phyloP scores from a whole-genome alignment of 208 protist species.

The Trypanosoma platydactyli region DNA sequence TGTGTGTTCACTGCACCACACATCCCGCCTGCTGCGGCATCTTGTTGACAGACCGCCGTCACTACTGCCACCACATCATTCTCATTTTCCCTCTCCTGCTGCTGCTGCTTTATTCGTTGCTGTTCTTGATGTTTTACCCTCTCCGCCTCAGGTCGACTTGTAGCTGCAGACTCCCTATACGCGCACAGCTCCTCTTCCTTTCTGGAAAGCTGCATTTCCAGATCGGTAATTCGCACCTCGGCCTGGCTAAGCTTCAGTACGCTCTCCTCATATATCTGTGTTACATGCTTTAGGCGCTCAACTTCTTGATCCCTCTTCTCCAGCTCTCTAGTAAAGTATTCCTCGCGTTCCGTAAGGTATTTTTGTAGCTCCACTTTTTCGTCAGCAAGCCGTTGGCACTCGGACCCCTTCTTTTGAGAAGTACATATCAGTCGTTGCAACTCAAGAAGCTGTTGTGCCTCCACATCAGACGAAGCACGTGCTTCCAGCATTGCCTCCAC shows the following conservation, averaged over 20 bases:
- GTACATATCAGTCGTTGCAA: conserved; percentile 2
- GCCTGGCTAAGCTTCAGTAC: neutral
- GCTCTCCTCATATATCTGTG: conserved; percentile 2
- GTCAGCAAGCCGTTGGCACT: neutral
- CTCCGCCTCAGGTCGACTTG: neutral
- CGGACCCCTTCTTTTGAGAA: neutral
- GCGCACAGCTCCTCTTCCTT: neutral
- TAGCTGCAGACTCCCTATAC: neutral
- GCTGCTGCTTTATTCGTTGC: neutral
- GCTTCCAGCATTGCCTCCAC: conserved; percentile 7
- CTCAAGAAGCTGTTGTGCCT: conserved; percentile 15
- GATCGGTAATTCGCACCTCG: conserved; percentile 4
- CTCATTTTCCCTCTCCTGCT: neutral
- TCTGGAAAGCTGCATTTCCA: conserved; percentile 11
- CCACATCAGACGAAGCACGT: conserved; percentile 11
- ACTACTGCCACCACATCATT: neutral
- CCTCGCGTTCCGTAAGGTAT: conserved; percentile 5
- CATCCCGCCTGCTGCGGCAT: neutral
- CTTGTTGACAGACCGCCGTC: neutral
- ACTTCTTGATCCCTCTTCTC: conserved; percentile 18
- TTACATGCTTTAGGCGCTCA: neutral
- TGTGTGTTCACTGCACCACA: neutral
- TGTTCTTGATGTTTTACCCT: neutral
- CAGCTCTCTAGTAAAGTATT: conserved; percentile 12
- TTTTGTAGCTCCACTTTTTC: conserved; percentile 6